Evolutionary conservation across 73 alveolate genomes (phyloP), one percentile per base, ranked within the genome.

Genomic region (Paramecium sexaurelia): DNA sequence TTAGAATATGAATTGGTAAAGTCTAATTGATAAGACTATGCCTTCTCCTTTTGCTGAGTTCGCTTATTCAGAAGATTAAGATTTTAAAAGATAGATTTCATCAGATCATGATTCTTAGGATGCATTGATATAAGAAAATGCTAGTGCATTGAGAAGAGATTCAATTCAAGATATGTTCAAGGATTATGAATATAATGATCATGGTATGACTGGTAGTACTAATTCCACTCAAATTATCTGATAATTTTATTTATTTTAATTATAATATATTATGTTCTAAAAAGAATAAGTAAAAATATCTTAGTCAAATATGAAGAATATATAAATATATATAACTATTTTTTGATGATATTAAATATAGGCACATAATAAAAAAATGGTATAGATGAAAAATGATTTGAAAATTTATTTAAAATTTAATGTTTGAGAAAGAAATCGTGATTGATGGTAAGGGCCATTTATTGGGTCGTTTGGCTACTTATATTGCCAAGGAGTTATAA

Each of bases 371-470:
- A 47, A 47, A 4, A 47, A 47, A 61, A 61, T 61, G 39, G 39
- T 15, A 61, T 61, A 27, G 83, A 61, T 61, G 83, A 61, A 61
- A 61, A 61, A 61, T 61, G 83, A 61, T 61, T 61, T 61, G 83
- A 61, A 61, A 61, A 61, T 61, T 61, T 61, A 61, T 61, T 61
- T 61, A 61, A 61, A 61, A 61, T 61, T 61, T 61, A 88, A 97
- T 97, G 99, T 97, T 96, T 94, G 98, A 96, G 95, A 95, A 95
- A 94, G 97, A 94, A 83, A 92, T 98, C 84, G 98, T 98, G 78
- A 96, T 98, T 55, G 99, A 98, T 94, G 99, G 99, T 92, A 95
- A 97, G 87, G 99, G 99, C 86, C 99, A 98, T 97, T 91, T 98
- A 92, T 92, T 98, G 86, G 99, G 99, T 19, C 97, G 99, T 85